Percentiles rank a stretch among this genome's conserved stretches.
phyloP scores from a whole-genome alignment of 106 monocot species.

The Agapanthus africanus region DNA sequence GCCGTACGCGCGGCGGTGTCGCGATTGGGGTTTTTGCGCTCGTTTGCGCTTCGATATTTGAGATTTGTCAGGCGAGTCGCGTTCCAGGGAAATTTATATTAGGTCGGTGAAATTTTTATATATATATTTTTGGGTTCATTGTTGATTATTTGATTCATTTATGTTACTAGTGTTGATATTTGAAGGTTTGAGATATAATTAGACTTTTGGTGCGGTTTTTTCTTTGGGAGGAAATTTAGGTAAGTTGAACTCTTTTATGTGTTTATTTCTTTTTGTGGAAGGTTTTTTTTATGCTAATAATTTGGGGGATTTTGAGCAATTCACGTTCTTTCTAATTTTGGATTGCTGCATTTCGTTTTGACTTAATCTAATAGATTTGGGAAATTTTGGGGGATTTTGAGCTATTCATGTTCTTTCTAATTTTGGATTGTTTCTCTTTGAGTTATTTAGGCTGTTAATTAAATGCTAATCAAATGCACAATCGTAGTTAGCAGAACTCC shows the following conservation, averaged over 20 bases:
- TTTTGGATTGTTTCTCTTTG: too few relatives aligned
- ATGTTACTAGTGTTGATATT: background rate
- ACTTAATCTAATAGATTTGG: too few relatives aligned
- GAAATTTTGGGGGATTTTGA: too few relatives aligned
- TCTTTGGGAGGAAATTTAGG: background rate
- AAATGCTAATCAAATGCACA: too few relatives aligned
- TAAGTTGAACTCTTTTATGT: background rate
- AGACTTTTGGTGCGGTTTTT: background rate
- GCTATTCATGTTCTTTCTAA: too few relatives aligned
- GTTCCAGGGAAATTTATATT: background rate
- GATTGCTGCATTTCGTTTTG: background rate
- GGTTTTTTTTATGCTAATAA: background rate
- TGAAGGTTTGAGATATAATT: background rate
- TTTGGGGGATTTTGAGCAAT: background rate
- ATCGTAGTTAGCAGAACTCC: too few relatives aligned
- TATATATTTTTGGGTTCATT: conserved; percentile 5
- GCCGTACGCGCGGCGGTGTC: background rate
- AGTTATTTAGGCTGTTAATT: background rate
- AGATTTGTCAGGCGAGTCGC: conserved; percentile 1
- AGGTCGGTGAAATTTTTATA: conserved; percentile 4
- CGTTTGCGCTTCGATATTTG: background rate
- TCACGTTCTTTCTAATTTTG: background rate
- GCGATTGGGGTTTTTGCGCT: background rate
- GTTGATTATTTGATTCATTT: background rate
- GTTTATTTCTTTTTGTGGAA: background rate